Percentiles rank a stretch among this genome's conserved stretches.
These are phyloP conservation scores for Cutaneotrichosporon sp. DNA, from an alignment of 1,284 basidiomycete species.

Conservation along the genomic window DNA sequence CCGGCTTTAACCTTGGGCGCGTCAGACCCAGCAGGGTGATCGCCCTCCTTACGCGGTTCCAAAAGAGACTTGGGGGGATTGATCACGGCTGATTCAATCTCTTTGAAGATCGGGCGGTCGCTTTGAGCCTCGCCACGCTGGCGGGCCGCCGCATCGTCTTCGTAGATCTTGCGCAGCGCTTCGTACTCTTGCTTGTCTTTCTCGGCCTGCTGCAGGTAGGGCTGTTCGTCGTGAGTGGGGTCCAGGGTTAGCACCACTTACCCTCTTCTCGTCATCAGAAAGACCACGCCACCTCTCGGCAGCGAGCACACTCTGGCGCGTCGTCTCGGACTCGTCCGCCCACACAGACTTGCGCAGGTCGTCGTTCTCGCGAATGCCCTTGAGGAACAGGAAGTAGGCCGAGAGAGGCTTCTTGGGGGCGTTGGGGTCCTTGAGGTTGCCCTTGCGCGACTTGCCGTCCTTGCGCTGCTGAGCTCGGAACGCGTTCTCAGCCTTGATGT, in stretches of 20 bases:
- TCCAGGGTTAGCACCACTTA: slow-evolving; percentile 50
- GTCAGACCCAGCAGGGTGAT: slow-evolving; percentile 15
- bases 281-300: slow-evolving; percentile 89
- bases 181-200: slow-evolving; percentile 92
- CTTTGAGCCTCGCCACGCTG: slow-evolving; percentile 58
- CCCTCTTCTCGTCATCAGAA: slow-evolving; percentile 87
- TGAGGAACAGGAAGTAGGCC: slow-evolving; percentile 94
- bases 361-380: slow-evolving; percentile 73
- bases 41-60: slow-evolving; percentile 15
- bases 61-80: slow-evolving; percentile 27
- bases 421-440: slow-evolving; percentile 95
- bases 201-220: slow-evolving; percentile 85
- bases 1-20: slow-evolving; percentile 15
- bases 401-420: slow-evolving; percentile 94
- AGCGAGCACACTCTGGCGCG: slow-evolving; percentile 90
- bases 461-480: slow-evolving; percentile 90
- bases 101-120: slow-evolving; percentile 59
- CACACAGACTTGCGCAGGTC: slow-evolving; percentile 75
- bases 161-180: slow-evolving; percentile 73
- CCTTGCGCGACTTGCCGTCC: slow-evolving; percentile 87
- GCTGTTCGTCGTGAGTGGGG: slow-evolving; percentile 57
- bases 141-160: slow-evolving; percentile 67
- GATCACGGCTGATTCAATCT: slow-evolving; percentile 23
- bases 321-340: slow-evolving; percentile 90
- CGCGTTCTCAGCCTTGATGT: slow-evolving; percentile 90